Conservation (phyloP, 2,329 filamentous ascomycete species). For the Monosporascus sp. region DNA sequence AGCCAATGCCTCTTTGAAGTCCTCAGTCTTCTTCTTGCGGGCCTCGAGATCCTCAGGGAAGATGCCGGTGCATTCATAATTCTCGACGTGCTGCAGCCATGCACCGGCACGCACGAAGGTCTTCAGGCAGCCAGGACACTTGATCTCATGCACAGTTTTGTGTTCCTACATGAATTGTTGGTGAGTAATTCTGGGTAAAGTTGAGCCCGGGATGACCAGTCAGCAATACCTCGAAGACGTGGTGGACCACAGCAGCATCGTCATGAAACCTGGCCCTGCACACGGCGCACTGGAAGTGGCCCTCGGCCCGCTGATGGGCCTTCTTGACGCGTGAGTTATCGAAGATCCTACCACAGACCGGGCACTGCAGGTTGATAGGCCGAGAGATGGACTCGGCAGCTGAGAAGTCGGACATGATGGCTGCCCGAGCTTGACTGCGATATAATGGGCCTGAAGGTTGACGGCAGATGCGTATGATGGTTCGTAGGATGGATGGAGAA, state of each 20-base stretch:
- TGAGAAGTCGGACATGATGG: not conserved
- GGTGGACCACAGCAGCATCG: not conserved
- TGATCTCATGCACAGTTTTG: slow-evolving; percentile 33
- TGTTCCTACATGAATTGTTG: slow-evolving; percentile 27
- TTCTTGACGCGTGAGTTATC: not conserved
- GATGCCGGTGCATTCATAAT: slow-evolving; percentile 33
- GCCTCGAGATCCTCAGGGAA: slow-evolving; percentile 25
- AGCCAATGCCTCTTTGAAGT: slow-evolving; percentile 25
- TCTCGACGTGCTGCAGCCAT: slow-evolving; percentile 43
- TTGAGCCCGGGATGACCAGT: not conserved
- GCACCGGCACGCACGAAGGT: slow-evolving; percentile 31
- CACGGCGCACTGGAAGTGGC: slow-evolving; percentile 1
- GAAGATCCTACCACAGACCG: not conserved
- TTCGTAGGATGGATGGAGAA: too few species aligned
- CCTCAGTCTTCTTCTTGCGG: slow-evolving; percentile 31
- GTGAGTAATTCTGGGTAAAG: slow-evolving; percentile 5
- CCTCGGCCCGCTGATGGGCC: not conserved
- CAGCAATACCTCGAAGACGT: not conserved
- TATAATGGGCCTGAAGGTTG: too few species aligned
- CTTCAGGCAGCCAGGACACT: slow-evolving; percentile 41
- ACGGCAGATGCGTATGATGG: too few species aligned
- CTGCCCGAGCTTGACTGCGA: not conserved
- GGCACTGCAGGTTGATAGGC: not conserved
- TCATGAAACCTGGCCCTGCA: slow-evolving; percentile 1
- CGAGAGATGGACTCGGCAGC: not conserved